Evolutionary conservation across 345 rosid species (phyloP).

Genomic region (Geranium rotundifolium): DNA sequence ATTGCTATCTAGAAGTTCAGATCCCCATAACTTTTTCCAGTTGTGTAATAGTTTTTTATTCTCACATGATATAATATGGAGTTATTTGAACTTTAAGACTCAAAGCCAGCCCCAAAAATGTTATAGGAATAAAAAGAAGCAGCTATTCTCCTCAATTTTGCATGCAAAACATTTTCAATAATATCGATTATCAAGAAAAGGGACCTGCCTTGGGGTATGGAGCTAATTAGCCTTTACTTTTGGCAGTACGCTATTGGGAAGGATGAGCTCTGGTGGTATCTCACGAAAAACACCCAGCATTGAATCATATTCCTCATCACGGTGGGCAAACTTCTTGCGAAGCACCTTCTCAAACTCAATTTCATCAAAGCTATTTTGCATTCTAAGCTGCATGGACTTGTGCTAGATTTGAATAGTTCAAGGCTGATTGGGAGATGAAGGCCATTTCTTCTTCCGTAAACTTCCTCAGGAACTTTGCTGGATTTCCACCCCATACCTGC

Average conservation of each 20-base stretch:
- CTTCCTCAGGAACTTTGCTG: conserved; percentile 73
- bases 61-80: conserved; percentile 6
- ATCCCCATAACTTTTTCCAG: too few relatives aligned
- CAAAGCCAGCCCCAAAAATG: conserved; percentile 1
- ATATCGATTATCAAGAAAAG: neutral
- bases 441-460: conserved; percentile 73
- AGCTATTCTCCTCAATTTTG: conserved; percentile 5
- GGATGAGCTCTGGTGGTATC: conserved; percentile 51
- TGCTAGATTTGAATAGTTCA: conserved; percentile 58
- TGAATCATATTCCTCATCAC: conserved; percentile 70
- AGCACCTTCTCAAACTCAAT: conserved; percentile 63
- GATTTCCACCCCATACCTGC: conserved; percentile 94
- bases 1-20: too few relatives aligned
- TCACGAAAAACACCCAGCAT: conserved; percentile 73
- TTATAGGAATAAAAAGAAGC: conserved; percentile 9
- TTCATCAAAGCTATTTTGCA: conserved; percentile 36
- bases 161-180: neutral
- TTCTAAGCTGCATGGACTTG: conserved; percentile 81
- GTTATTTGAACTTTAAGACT: conserved; percentile 2
- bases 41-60: conserved; percentile 1
- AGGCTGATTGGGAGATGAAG: conserved; percentile 61
- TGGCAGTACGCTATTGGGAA: conserved; percentile 43
- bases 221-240: conserved; percentile 29
- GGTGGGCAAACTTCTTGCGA: conserved; percentile 51
- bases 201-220: conserved; percentile 3